Evolutionary conservation across 805 yeast species (phyloP), one percentile per base, ranked within the genome.

Genomic region (Saccharomycopsis babjevae): DNA sequence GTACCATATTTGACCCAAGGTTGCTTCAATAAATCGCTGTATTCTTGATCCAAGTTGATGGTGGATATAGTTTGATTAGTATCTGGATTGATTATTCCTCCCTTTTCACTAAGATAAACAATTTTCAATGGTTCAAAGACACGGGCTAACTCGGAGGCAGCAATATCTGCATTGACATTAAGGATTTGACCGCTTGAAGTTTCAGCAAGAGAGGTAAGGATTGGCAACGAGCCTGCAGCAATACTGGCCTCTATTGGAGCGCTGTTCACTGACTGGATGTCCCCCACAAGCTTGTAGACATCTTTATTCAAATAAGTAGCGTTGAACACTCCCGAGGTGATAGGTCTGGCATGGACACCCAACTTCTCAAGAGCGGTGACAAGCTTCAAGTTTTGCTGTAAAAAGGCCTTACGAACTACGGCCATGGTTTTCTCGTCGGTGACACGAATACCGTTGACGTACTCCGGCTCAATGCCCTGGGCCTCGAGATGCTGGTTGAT

Each of bases 1-100:
- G 99, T 94, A 67, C 99, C 99, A 74, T 93, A 94, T 74, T 94
- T 93, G 68, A 94, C 98, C 99, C 99, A 94, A 36, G 94, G 82
- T 75, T 94, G 91, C 73, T 91, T 87, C 84, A 94, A 78, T 68
- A 94, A 79, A 58, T 82, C 88, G 46, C 92, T 97, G 71, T 88
- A 94, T 76, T 94, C 98, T 77, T 94, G 98, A 72, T 94, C 99
- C 70, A 94, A 80, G 73, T 94, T 94, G 72, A 94, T 94, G 62
- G 82, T 86, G 50, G 94, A 85, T 64, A 94, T 84, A 72, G 88
- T 92, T 71, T 92, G 96, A 57, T 94, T 92, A 18, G 96, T 88
- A 67, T 81, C 84, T 61, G 98, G 98, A 71, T 94, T 89, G 69
- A 89, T 83, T 66, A 94, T 87, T 65, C 99, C 99, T 68, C 99